Conservation (phyloP, 192 early-diverging fungal genomes). For the Radiomyces spectabilis region DNA sequence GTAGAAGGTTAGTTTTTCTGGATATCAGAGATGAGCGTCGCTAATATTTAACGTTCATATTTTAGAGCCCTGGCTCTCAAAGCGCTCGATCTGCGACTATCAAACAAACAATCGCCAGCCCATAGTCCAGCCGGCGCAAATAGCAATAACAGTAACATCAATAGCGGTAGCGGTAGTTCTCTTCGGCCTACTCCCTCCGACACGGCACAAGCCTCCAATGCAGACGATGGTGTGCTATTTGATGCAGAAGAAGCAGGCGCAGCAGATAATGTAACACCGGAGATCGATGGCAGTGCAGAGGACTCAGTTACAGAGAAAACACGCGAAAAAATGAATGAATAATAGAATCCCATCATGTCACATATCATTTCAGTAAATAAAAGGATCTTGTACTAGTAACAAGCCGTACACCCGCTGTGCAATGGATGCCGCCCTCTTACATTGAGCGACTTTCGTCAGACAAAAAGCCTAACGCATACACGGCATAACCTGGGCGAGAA, state of each 20-base stretch:
- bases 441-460: too few relatives aligned
- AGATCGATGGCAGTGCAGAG: too few relatives aligned
- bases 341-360: too few relatives aligned
- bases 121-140: background rate
- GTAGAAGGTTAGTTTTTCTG: constrained; percentile 58
- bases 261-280: too few relatives aligned
- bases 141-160: background rate
- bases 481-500: too few relatives aligned
- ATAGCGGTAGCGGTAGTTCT: background rate
- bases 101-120: constrained; percentile 6
- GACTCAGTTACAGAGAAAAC: too few relatives aligned
- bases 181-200: background rate
- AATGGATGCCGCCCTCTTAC: too few relatives aligned
- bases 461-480: too few relatives aligned
- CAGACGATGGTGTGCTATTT: background rate
- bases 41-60: background rate
- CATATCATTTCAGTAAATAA: too few relatives aligned
- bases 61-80: constrained; percentile 56
- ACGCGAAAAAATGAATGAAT: too few relatives aligned
- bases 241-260: constrained; percentile 9
- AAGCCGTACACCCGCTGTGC: too few relatives aligned
- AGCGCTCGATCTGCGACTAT: constrained; percentile 55
- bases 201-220: background rate
- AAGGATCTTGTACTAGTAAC: too few relatives aligned
- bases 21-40: background rate